phyloP scores from a whole-genome alignment of 768 basidiomycete genomes.

The Macrocybe gigantea region DNA sequence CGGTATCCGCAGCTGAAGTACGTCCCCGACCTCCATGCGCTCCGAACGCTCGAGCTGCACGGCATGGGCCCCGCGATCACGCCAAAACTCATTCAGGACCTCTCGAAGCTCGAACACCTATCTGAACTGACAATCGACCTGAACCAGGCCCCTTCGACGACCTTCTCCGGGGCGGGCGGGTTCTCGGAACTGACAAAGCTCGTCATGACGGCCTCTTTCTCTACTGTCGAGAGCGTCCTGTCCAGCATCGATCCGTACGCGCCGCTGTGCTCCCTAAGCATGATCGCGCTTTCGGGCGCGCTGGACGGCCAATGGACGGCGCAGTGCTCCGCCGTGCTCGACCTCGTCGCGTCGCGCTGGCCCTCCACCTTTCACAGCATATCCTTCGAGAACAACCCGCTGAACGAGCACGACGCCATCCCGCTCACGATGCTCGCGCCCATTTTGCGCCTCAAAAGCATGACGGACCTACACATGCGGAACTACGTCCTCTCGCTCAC shows the following conservation, averaged over 20 bases:
- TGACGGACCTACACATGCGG: not conserved
- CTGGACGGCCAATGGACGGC: not conserved
- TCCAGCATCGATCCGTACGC: not conserved
- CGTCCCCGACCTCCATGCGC: not conserved
- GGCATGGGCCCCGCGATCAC: slow-evolving; percentile 2
- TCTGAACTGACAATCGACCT: slow-evolving; percentile 2
- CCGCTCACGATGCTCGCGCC: not conserved
- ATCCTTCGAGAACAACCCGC: slow-evolving; percentile 4
- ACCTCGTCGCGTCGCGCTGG: slow-evolving; percentile 1
- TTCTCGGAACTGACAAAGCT: slow-evolving; percentile 1
- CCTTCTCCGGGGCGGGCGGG: not conserved
- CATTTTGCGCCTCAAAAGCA: not conserved
- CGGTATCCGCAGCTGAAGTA: not conserved
- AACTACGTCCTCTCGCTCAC: not conserved
- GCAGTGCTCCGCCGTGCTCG: slow-evolving; percentile 1
- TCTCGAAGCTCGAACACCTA: slow-evolving; percentile 1
- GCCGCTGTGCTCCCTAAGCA: not conserved
- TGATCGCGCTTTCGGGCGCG: not conserved
- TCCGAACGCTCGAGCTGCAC: slow-evolving; percentile 1
- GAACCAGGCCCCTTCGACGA: not conserved
- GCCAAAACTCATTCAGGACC: not conserved
- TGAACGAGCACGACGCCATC: not conserved
- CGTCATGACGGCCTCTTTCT: slow-evolving; percentile 1
- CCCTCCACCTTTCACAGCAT: not conserved
- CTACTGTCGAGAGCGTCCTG: slow-evolving; percentile 1